A percentile compares a stretch with the other conserved stretches of the same genome.
phyloP scores from a whole-genome alignment of 2,329 filamentous ascomycete species.

The Ascochyta lentis region DNA sequence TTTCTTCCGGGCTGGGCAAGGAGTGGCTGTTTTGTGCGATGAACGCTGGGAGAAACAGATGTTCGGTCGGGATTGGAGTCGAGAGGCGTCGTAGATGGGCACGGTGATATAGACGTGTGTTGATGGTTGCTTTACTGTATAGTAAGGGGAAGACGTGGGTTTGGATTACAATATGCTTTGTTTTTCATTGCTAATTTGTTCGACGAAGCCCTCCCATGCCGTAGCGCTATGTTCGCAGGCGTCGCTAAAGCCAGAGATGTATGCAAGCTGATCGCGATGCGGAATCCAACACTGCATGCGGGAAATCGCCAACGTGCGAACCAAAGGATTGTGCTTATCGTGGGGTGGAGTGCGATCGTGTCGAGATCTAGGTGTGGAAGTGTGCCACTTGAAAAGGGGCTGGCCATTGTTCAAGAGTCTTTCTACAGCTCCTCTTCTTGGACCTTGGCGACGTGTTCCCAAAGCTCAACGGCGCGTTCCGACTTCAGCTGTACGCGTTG shows the following conservation, averaged over 20 bases:
- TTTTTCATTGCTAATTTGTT: neutral
- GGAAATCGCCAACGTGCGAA: neutral
- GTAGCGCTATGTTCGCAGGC: constrained; percentile 1
- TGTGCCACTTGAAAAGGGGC: neutral
- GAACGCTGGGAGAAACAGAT: neutral
- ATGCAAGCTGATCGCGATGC: constrained; percentile 2
- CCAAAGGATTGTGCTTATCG: neutral
- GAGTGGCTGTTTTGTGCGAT: neutral
- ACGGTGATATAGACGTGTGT: neutral
- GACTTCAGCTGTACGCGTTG: constrained; percentile 24
- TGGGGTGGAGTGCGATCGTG: neutral
- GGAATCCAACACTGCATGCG: neutral
- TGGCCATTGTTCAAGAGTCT: neutral
- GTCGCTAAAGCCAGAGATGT: neutral
- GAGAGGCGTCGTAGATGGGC: too few relatives aligned
- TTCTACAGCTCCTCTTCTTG: constrained; percentile 34
- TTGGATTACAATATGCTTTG: constrained; percentile 1
- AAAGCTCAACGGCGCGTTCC: constrained; percentile 33
- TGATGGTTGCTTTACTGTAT: neutral
- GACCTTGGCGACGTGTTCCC: constrained; percentile 32
- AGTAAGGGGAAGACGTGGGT: too few relatives aligned
- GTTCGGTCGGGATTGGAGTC: too few relatives aligned
- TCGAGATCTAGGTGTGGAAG: neutral
- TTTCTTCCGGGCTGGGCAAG: neutral
- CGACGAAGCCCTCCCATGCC: neutral